A percentile compares a stretch with the other conserved stretches of the same genome.
phyloP scores from a whole-genome alignment of 2,329 filamentous ascomycete genomes.

The Hyphodiscus sp. region DNA sequence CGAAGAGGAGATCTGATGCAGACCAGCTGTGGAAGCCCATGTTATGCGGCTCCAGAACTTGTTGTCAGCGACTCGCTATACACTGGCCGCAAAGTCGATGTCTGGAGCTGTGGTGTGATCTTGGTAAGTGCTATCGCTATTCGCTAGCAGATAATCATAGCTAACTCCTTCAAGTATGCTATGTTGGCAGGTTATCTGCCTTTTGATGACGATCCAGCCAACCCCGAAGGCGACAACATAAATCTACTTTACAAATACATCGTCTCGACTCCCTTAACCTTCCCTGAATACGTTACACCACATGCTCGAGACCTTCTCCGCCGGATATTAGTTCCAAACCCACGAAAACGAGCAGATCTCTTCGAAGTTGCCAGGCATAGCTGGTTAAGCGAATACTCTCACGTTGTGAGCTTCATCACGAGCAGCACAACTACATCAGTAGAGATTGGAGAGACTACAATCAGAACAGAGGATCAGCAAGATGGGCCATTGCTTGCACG shows the following conservation, averaged over 20 bases:
- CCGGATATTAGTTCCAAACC: slow-evolving; percentile 90
- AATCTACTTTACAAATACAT: slow-evolving; percentile 99
- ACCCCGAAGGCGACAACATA: slow-evolving; percentile 98
- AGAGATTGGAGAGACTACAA: slow-evolving; percentile 77
- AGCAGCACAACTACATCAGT: slow-evolving; percentile 84
- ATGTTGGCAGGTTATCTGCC: slow-evolving; percentile 97
- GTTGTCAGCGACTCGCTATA: slow-evolving; percentile 97
- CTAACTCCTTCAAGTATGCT: slow-evolving; percentile 64
- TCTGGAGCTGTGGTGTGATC: slow-evolving; percentile 99
- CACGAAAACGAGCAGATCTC: slow-evolving; percentile 86
- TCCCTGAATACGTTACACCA: slow-evolving; percentile 97
- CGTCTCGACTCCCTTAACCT: slow-evolving; percentile 91
- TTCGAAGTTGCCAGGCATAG: slow-evolving; percentile 98
- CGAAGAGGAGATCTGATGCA: slow-evolving; percentile 95
- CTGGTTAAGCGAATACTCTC: slow-evolving; percentile 96
- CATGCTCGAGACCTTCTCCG: slow-evolving; percentile 89
- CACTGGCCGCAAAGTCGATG: slow-evolving; percentile 94
- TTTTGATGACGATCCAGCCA: slow-evolving; percentile 96
- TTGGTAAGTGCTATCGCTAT: slow-evolving; percentile 57
- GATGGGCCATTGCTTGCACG: slow-evolving; percentile 64
- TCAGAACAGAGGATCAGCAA: slow-evolving; percentile 47
- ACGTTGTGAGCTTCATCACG: slow-evolving; percentile 93
- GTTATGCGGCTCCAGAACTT: slow-evolving; percentile 92
- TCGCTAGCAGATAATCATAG: slow-evolving; percentile 5
- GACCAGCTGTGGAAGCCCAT: slow-evolving; percentile 96